A percentile compares a stretch with the other conserved stretches of the same genome.
Evolutionary conservation across 345 rosid genomes (phyloP).

Genomic region (Rhodomyrtus tomentosa): DNA sequence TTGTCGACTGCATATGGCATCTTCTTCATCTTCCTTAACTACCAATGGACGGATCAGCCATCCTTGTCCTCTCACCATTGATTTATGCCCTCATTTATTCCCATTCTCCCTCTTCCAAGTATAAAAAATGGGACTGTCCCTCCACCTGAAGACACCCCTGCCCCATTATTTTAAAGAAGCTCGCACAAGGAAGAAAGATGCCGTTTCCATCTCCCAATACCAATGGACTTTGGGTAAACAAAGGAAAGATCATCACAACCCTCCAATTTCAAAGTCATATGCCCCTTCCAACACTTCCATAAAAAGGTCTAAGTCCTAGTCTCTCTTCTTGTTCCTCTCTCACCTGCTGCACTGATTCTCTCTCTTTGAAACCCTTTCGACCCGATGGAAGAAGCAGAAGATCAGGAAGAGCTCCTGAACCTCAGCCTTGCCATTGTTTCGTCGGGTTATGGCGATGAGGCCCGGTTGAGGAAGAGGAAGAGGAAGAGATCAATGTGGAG

Average conservation of each 20-base stretch:
- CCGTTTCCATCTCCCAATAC: not conserved
- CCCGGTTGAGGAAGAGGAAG: constrained; percentile 15
- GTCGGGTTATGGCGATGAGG: not conserved
- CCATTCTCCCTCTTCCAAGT: too few relatives aligned
- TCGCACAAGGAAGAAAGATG: not conserved
- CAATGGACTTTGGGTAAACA: not conserved
- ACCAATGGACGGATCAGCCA: constrained; percentile 5
- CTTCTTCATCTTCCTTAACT: constrained; percentile 18
- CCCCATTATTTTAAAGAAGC: not conserved
- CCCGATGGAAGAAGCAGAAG: constrained; percentile 17
- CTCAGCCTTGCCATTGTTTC: constrained; percentile 40
- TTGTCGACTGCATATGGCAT: constrained; percentile 24
- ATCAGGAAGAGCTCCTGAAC: constrained; percentile 25
- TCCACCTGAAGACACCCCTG: not conserved
- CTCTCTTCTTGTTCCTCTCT: not conserved
- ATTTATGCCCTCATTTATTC: not conserved
- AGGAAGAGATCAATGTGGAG: constrained; percentile 20
- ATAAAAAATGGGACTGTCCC: too few relatives aligned
- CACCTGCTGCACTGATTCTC: not conserved
- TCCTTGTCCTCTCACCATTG: not conserved
- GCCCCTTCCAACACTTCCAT: not conserved
- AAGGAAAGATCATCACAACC: not conserved
- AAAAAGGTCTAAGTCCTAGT: not conserved
- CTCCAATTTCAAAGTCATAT: not conserved
- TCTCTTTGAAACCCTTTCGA: not conserved